Conservation (phyloP, 441 rosid genomes). For the Aleurites moluccanus region DNA sequence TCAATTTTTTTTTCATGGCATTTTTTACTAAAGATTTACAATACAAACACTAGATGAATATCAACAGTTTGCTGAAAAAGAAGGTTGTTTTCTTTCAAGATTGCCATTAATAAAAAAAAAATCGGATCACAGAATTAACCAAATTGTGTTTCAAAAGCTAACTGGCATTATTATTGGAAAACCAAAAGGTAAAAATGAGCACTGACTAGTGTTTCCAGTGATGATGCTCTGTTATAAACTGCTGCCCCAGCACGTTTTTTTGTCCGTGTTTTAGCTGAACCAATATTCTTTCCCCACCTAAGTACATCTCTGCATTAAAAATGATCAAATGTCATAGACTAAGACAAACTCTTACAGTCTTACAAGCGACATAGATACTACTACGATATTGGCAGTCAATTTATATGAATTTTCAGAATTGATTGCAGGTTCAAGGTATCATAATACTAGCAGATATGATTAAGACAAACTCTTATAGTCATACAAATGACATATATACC, state of each 20-base stretch:
- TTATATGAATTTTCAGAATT: background rate
- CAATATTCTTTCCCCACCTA: constrained; percentile 82
- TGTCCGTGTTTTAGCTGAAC: constrained; percentile 68
- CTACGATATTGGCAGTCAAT: background rate
- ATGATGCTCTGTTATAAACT: constrained; percentile 86
- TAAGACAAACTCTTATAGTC: background rate
- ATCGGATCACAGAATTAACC: background rate
- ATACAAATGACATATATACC: background rate
- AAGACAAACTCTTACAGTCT: background rate
- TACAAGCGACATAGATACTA: background rate
- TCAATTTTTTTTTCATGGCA: too few species aligned
- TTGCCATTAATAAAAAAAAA: background rate
- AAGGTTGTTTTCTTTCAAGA: background rate
- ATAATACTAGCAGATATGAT: background rate
- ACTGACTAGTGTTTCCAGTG: constrained; percentile 81
- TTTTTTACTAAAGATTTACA: too few species aligned
- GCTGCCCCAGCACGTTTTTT: constrained; percentile 79
- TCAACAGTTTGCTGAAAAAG: too few species aligned
- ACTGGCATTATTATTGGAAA: background rate
- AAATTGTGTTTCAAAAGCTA: constrained; percentile 1
- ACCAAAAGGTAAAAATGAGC: constrained; percentile 7
- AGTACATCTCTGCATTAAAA: constrained; percentile 56
- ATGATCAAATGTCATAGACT: background rate
- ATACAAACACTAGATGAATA: too few species aligned
- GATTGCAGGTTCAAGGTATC: background rate